These are phyloP conservation scores for Blastobotrys ciferrii DNA, from an alignment of 1,139 yeast species.

Conservation along the genomic window DNA sequence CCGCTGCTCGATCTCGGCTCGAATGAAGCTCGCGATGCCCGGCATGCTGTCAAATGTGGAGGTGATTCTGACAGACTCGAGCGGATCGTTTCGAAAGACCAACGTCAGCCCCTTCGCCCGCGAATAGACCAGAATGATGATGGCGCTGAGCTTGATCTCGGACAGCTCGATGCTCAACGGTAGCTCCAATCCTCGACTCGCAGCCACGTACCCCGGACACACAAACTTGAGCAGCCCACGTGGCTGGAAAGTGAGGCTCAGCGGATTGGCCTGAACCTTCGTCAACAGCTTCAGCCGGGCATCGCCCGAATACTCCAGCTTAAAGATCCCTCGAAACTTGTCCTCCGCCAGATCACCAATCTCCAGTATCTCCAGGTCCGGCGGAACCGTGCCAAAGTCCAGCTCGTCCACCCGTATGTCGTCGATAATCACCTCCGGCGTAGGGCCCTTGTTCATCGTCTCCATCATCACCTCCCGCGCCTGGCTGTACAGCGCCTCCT, in stretches of 20 bases:
- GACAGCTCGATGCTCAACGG: conserved; percentile 66
- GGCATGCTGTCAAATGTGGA: conserved; percentile 75
- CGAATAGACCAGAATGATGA: conserved; percentile 67
- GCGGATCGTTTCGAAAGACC: conserved; percentile 73
- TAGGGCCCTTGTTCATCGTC: conserved; percentile 68
- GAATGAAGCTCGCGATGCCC: conserved; percentile 67
- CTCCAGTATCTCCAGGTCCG: conserved; percentile 67
- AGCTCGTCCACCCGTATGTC: conserved; percentile 66
- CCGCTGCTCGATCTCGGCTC: conserved; percentile 65
- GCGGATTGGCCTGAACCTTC: conserved; percentile 62
- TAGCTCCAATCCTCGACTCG: conserved; percentile 59
- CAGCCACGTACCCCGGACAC: conserved; percentile 54
- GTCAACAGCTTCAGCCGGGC: conserved; percentile 67
- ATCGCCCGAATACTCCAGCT: conserved; percentile 68
- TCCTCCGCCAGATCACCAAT: conserved; percentile 71
- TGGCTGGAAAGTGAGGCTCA: conserved; percentile 50
- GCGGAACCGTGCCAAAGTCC: conserved; percentile 69
- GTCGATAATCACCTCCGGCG: conserved; percentile 72
- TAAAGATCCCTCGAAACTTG: conserved; percentile 70
- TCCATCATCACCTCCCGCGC: conserved; percentile 66
- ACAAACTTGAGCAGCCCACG: conserved; percentile 36
- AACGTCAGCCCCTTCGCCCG: conserved; percentile 68
- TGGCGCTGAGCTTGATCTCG: conserved; percentile 62
- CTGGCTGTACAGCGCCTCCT: conserved; percentile 60
- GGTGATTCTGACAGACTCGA: conserved; percentile 67